phyloP scores from a whole-genome alignment of 306 rosid genomes.

The Prosopis cineraria region DNA sequence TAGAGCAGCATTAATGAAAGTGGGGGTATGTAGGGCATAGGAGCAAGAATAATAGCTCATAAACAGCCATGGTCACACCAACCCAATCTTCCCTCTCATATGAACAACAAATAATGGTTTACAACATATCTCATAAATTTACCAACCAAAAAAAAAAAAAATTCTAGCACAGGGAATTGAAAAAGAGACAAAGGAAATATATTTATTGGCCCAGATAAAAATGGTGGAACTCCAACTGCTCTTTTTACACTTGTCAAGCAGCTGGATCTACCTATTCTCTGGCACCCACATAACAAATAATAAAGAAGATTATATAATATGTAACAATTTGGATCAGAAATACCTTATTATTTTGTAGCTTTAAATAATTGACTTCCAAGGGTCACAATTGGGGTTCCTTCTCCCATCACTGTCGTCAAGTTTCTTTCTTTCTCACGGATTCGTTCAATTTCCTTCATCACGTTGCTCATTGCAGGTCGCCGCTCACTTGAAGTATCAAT shows the following conservation, averaged over 20 bases:
- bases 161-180: background rate
- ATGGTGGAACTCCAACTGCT: conserved; percentile 32
- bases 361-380: conserved; percentile 80
- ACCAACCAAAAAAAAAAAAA: conserved; percentile 26
- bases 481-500: conserved; percentile 69
- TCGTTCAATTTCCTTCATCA: conserved; percentile 72
- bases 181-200: conserved; percentile 34
- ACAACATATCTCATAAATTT: conserved; percentile 49
- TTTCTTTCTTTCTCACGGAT: conserved; percentile 77
- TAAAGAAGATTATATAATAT: conserved; percentile 30
- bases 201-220: conserved; percentile 27
- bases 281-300: conserved; percentile 23
- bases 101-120: conserved; percentile 51
- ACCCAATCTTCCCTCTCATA: conserved; percentile 39
- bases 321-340: conserved; percentile 31
- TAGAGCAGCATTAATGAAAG: background rate
- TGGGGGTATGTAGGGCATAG: background rate
- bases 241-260: conserved; percentile 72
- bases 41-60: background rate
- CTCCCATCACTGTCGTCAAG: conserved; percentile 91
- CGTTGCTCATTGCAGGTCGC: conserved; percentile 73
- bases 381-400: conserved; percentile 71
- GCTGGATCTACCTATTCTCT: conserved; percentile 52
- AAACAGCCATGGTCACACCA: conserved; percentile 27
- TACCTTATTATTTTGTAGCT: conserved; percentile 42